Percentiles rank a stretch among this genome's conserved stretches.
Evolutionary conservation across 2,329 filamentous ascomycete species (phyloP).

Genomic region (Sarocladium oryzae): DNA sequence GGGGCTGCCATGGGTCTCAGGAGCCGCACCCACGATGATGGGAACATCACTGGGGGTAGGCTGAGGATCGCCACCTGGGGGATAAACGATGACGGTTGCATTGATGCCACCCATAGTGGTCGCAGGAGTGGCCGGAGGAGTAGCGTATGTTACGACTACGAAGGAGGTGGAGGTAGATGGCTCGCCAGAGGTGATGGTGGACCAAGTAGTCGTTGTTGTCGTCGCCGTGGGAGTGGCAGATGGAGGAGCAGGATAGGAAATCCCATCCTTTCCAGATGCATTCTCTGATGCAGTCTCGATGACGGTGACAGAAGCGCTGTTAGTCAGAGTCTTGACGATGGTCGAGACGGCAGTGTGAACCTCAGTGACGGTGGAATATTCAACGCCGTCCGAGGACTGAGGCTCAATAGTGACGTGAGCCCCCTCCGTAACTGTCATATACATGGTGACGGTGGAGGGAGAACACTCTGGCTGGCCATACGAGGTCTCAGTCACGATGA

Average conservation of each 20-base stretch:
- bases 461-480: slow-evolving; percentile 13
- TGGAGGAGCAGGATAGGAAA: slow-evolving; percentile 6
- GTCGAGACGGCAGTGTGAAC: slow-evolving; percentile 17
- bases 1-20: neutral
- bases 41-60: slow-evolving; percentile 16
- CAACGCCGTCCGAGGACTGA: slow-evolving; percentile 19
- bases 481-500: slow-evolving; percentile 10
- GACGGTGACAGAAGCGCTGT: slow-evolving; percentile 18
- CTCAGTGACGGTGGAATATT: slow-evolving; percentile 19
- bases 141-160: slow-evolving; percentile 21
- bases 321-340: slow-evolving; percentile 15
- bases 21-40: slow-evolving; percentile 24
- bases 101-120: slow-evolving; percentile 18
- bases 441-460: slow-evolving; percentile 16
- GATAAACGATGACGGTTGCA: slow-evolving; percentile 17
- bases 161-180: slow-evolving; percentile 25
- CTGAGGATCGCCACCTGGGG: slow-evolving; percentile 20
- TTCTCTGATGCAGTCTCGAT: slow-evolving; percentile 6
- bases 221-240: slow-evolving; percentile 12
- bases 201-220: slow-evolving; percentile 21
- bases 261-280: slow-evolving; percentile 11
- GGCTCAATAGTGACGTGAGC: slow-evolving; percentile 14
- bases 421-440: slow-evolving; percentile 11
- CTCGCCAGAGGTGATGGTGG: slow-evolving; percentile 23
- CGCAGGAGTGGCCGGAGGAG: slow-evolving; percentile 2